These are phyloP conservation scores for Fusarium longipes DNA, from an alignment of 2,329 filamentous ascomycete genomes.

Conservation along the genomic window DNA sequence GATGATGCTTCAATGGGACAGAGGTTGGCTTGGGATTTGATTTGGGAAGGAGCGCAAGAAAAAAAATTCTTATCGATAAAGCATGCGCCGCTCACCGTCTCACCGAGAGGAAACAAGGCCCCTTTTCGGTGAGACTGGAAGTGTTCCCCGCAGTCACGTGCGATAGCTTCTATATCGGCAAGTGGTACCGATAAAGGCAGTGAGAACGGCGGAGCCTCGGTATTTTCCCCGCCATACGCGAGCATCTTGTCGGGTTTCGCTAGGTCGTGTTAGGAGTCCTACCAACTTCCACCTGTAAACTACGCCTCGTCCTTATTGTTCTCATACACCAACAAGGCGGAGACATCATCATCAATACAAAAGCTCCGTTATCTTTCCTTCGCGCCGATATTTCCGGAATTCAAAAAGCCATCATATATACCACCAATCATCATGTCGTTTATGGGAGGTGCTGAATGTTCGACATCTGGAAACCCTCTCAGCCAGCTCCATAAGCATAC, in stretches of 20 bases:
- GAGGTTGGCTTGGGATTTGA: constrained; percentile 24
- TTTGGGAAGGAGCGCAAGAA: constrained; percentile 40
- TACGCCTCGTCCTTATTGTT: constrained; percentile 8
- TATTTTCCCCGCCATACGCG: constrained; percentile 45
- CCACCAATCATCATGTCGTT: constrained; percentile 79
- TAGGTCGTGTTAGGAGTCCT: constrained; percentile 20
- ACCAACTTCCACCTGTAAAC: constrained; percentile 34
- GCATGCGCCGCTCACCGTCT: constrained; percentile 12
- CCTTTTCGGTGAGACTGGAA: constrained; percentile 8
- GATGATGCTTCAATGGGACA: constrained; percentile 21
- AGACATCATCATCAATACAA: constrained; percentile 3
- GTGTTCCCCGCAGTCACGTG: constrained; percentile 52
- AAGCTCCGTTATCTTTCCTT: background rate
- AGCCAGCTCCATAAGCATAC: constrained; percentile 98
- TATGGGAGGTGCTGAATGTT: constrained; percentile 95
- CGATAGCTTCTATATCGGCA: constrained; percentile 18
- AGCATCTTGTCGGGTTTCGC: constrained; percentile 25
- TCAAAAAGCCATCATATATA: constrained; percentile 11
- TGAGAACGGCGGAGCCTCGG: constrained; percentile 45
- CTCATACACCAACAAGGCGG: background rate
- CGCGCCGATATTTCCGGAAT: constrained; percentile 14
- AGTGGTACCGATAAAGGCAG: constrained; percentile 25
- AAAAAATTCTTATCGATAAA: constrained; percentile 54
- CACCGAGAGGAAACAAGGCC: constrained; percentile 14
- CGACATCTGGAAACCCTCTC: constrained; percentile 93